Evolutionary conservation across 106 monocot genomes (phyloP).

Genomic region (Dendrobium officinale): DNA sequence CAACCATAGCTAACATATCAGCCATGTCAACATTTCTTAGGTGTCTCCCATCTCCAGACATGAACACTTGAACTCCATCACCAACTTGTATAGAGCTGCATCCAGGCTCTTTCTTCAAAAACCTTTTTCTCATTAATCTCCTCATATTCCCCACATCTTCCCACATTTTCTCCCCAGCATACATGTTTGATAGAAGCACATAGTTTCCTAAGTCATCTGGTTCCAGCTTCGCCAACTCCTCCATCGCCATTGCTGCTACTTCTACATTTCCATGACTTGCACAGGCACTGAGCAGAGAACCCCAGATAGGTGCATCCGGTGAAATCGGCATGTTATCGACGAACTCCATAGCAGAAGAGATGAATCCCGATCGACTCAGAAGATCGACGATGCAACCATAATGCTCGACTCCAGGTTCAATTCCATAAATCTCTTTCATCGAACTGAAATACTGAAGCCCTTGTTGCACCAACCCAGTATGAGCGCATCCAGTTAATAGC

Average conservation of each 20-base stretch:
- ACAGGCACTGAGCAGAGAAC: constrained; percentile 55
- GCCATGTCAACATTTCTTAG: constrained; percentile 20
- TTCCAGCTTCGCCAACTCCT: constrained; percentile 49
- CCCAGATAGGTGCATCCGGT: constrained; percentile 68
- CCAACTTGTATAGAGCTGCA: constrained; percentile 67
- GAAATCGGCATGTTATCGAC: constrained; percentile 20
- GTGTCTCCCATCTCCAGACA: constrained; percentile 27
- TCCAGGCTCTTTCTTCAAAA: constrained; percentile 64
- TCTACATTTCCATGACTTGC: constrained; percentile 29
- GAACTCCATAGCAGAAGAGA: constrained; percentile 30
- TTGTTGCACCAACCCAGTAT: constrained; percentile 47
- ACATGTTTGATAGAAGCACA: constrained; percentile 51
- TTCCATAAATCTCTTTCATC: constrained; percentile 35
- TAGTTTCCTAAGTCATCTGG: constrained; percentile 59
- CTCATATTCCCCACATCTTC: constrained; percentile 46
- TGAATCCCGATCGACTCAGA: constrained; percentile 39
- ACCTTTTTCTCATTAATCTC: constrained; percentile 35
- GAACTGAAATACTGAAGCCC: constrained; percentile 38
- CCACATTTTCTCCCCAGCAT: constrained; percentile 57
- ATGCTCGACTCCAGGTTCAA: constrained; percentile 50
- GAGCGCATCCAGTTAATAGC: constrained; percentile 44
- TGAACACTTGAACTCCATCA: constrained; percentile 48
- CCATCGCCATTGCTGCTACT: constrained; percentile 31
- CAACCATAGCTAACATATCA: constrained; percentile 20
- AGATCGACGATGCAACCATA: constrained; percentile 78